Evolutionary conservation across 306 rosid genomes (phyloP), one percentile per base, ranked within the genome.

Genomic region (Arachis stenosperma): DNA sequence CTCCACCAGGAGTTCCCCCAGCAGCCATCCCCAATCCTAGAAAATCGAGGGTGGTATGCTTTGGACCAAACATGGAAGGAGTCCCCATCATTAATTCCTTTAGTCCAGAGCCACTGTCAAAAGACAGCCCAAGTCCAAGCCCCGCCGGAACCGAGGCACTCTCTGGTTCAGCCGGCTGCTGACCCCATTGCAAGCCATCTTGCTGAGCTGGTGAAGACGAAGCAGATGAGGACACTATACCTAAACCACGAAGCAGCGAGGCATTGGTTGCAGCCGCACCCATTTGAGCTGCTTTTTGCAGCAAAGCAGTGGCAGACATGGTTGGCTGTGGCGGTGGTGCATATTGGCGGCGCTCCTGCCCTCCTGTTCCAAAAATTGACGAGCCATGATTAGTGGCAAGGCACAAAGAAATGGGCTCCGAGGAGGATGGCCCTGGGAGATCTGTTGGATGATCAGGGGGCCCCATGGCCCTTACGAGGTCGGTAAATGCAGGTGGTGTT

Each of bases 261-360:
- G 85, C 90, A 71, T 83, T 88, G 12, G 93, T 70, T 15, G 88
- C 87, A 40, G 89, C 88, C 1, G 92, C 84, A 1, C 93, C 90
- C 89, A 90, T 88, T 78, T 90, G 96, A 67, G 96, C 93, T 13
- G 96, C 96, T 61, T 88, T 90, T 86, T 90, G 96, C 3, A 90
- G 90, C 6, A 90, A 67, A 0, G 96, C 96, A 2, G 96, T 90
- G 22, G 96, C 96, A 2, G 96, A 90, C 93, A 90, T 84, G 3
- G 90, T 84, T 12, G 92, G 89, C 54, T 82, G 92, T 50, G 91
- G 91, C 2, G 84, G 77, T 0, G 93, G 84, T 0, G 84, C 80
- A 43, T 88, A 90, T 15, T 84, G 96, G 52, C 96, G 69, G 14
- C 70, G 82, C 36, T 87, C 92, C 70, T 83, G 91, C 50, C 87